Base-by-base conservation (phyloP, 371 early-diverging fungal species). In the Syncephalastrum racemosum region DNA sequence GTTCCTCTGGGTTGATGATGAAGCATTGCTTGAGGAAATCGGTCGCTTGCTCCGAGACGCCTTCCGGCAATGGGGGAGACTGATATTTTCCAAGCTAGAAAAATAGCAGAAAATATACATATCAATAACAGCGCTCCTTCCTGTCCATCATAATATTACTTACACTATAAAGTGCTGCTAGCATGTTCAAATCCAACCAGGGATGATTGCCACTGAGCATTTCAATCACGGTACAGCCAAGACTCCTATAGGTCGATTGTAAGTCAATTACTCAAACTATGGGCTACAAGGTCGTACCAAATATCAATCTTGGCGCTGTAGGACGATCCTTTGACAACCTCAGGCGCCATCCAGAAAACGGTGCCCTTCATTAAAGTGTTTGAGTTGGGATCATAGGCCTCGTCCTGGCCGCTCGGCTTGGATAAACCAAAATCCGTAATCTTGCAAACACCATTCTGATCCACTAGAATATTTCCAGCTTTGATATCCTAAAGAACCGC, bases 381-480 rank as follows among this genome's bases (percentile, higher is more conserved):
- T 4, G 74, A 69, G 52, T 79, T 68, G 20, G 74, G 75, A 43
- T 79, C 79, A 40, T 79, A 79, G 0, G 79, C 77, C 46, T 79
- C 70, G 13, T 79, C 75, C 53, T 73, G 72, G 8, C 73, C 75
- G 56, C 70, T 72, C 58, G 92, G 89, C 73, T 99, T 98, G 4
- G 98, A 94, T 23, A 99, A 85, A 20, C 99, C 99, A 86, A 99
- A 99, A 77, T 99, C 99, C 1, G 97, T 92, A 49, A 99, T 98
- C 77, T 98, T 99, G 54, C 93, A 91, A 16, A 80, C 77, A 22
- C 97, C 96, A 51, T 90, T 81, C 53, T 87, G 85, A 68, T 96
- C 96, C 8, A 99, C 84, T 16, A 93, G 66, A 62, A 97, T 90
- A 51, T 97, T 97, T 51, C 91, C 94, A 25, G 95, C 95, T 64